Conservation (phyloP, 805 yeast species). For the Myxozyma melibiosi region DNA sequence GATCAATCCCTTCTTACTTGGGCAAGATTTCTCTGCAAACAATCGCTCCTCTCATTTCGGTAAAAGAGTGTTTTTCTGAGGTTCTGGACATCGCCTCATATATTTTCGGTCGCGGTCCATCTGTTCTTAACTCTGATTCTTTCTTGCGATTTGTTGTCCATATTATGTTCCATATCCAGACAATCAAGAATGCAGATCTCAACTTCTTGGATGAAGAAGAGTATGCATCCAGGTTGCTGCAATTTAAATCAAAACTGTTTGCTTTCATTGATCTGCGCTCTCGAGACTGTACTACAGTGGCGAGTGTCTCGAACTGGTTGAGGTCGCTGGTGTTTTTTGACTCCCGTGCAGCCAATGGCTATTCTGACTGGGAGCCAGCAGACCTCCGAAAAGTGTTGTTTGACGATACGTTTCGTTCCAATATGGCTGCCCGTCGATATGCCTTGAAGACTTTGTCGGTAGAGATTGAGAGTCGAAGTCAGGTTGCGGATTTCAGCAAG, state of each 20-base stretch:
- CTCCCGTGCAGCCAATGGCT: background rate
- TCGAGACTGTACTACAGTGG: background rate
- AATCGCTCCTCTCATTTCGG: constrained; percentile 7
- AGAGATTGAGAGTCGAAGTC: background rate
- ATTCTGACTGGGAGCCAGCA: background rate
- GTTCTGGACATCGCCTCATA: constrained; percentile 10
- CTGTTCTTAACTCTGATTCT: background rate
- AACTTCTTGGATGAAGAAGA: background rate
- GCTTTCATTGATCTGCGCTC: background rate
- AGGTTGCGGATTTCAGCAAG: background rate
- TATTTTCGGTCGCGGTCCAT: background rate
- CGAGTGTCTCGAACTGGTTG: background rate
- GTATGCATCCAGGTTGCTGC: background rate
- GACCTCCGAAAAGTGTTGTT: background rate
- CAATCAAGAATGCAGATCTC: background rate
- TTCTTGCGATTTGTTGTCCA: constrained; percentile 13
- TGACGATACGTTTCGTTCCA: background rate
- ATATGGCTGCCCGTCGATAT: background rate
- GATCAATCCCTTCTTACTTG: background rate
- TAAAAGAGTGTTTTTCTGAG: constrained; percentile 12
- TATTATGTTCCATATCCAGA: constrained; percentile 7
- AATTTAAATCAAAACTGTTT: background rate
- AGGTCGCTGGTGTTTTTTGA: background rate
- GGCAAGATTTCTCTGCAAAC: constrained; percentile 23
- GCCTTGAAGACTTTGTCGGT: constrained; percentile 6